Percentiles rank a stretch among this genome's conserved stretches.
These are phyloP conservation scores for Leccinum imitatum DNA, from an alignment of 768 basidiomycete genomes.

Conservation along the genomic window DNA sequence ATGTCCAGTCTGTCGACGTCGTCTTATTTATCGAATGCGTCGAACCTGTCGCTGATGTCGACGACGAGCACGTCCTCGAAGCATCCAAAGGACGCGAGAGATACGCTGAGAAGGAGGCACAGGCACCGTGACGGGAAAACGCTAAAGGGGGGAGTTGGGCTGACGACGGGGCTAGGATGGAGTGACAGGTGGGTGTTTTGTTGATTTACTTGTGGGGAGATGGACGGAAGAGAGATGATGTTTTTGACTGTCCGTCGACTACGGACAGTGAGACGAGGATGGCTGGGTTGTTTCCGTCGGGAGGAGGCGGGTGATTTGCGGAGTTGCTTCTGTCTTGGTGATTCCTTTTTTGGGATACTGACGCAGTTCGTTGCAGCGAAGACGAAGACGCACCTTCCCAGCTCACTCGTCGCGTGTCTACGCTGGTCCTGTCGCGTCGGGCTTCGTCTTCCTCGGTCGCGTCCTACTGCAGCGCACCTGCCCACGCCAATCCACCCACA, in stretches of 20 bases:
- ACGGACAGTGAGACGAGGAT: neutral
- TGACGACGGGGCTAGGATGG: constrained; percentile 75
- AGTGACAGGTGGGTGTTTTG: constrained; percentile 57
- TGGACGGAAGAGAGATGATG: constrained; percentile 7
- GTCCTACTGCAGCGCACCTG: constrained; percentile 17
- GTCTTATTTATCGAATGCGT: constrained; percentile 29
- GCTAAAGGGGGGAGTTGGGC: constrained; percentile 60
- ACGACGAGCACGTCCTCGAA: constrained; percentile 26
- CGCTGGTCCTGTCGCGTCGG: constrained; percentile 49
- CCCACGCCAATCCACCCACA: constrained; percentile 10
- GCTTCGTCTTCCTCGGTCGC: constrained; percentile 46
- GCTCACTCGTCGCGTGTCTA: constrained; percentile 61
- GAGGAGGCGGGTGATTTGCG: constrained; percentile 9
- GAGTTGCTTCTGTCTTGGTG: constrained; percentile 12
- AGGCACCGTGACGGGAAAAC: constrained; percentile 62
- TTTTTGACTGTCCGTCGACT: constrained; percentile 11
- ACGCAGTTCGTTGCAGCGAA: constrained; percentile 43
- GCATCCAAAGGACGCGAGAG: constrained; percentile 50
- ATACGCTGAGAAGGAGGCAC: constrained; percentile 54
- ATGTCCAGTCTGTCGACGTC: constrained; percentile 22
- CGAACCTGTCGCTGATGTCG: constrained; percentile 26
- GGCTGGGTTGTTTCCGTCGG: constrained; percentile 6
- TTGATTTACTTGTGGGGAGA: neutral
- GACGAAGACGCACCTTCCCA: constrained; percentile 73
- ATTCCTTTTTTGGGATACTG: constrained; percentile 5